A percentile compares a stretch with the other conserved stretches of the same genome.
These are phyloP conservation scores for Tolypocladium capitatum DNA, from an alignment of 2,329 filamentous ascomycete genomes.

Conservation along the genomic window DNA sequence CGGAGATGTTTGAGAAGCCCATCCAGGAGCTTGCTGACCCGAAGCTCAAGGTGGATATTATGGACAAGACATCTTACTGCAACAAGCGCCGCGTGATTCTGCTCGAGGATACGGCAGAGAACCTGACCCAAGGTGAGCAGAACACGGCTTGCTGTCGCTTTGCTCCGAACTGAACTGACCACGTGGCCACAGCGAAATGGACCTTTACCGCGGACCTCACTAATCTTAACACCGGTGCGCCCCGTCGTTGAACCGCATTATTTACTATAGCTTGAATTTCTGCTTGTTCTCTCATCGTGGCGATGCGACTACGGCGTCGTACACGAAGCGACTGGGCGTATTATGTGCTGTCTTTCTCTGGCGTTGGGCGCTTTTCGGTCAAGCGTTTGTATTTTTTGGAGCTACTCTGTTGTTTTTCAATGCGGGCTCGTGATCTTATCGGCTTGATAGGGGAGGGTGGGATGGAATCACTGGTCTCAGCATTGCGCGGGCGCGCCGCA, in stretches of 20 bases:
- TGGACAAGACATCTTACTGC: conserved; percentile 97
- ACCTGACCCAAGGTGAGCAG: conserved; percentile 63
- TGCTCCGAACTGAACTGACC: conserved; percentile 12
- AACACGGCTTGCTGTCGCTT: neutral
- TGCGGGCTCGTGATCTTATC: neutral
- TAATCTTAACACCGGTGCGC: neutral
- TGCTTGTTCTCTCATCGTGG: neutral
- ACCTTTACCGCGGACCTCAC: conserved; percentile 18
- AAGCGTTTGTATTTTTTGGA: neutral
- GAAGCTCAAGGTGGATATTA: conserved; percentile 95
- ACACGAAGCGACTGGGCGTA: conserved; percentile 2
- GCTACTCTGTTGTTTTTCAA: neutral
- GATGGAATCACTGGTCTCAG: neutral
- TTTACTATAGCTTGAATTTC: neutral
- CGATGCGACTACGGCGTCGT: conserved; percentile 1
- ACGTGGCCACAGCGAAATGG: conserved; percentile 26
- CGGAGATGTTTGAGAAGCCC: conserved; percentile 99
- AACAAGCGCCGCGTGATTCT: conserved; percentile 83
- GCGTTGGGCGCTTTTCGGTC: neutral
- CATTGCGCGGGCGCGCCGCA: neutral
- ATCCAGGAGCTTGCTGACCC: conserved; percentile 69
- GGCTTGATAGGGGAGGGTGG: neutral
- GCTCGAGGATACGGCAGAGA: conserved; percentile 84
- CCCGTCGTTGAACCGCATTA: conserved; percentile 2
- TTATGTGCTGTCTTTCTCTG: neutral